Evolutionary conservation across 768 basidiomycete genomes (phyloP), one percentile per base, ranked within the genome.

Genomic region (Mycena rebaudengoi): DNA sequence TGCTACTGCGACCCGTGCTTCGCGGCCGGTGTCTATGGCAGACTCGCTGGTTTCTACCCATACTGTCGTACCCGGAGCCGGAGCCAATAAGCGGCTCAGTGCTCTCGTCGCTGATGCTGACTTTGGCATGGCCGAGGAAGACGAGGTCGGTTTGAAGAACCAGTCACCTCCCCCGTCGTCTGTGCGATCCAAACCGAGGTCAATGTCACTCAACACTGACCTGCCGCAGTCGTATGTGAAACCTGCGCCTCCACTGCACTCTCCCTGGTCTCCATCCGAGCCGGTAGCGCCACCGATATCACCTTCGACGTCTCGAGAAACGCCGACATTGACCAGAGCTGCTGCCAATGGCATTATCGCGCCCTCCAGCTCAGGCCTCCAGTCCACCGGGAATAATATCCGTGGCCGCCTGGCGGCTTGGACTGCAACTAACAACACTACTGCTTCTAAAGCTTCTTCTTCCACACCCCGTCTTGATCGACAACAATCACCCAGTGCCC

Each of bases 21-120:
- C 90, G 35, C 83, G 92, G 16, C 92, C 92, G 4, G 90, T 91
- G 30, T 94, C 92, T 10, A 85, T 89, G 76, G 91, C 90, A 10
- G 91, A 92, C 64, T 92, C 91, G 0, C 78, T 91, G 55, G 90
- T 91, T 49, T 92, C 91, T 7, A 88, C 82, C 5, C 83, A 89
- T 70, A 94, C 92, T 20, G 78, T 93, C 59, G 88, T 91, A 4
- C 89, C 89, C n/a, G n/a, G n/a, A n/a, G n/a, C n/a, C n/a, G n/a
- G n/a, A 10, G 77, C 81, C 33, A 85, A 83, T 73, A 90, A 86
- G 74, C 85, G 92, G 26, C 77, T 88, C 39, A 92, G 91, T 70
- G 86, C 88, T 4, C 80, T 92, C 30, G 77, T 91, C 39, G 85
- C 84, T 11, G 91, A 92, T 66, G 83, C 86, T 4, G 90, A 91